Base-by-base conservation (phyloP, 495 filamentous ascomycete genomes). In the Aspergillus coremiiformis region DNA sequence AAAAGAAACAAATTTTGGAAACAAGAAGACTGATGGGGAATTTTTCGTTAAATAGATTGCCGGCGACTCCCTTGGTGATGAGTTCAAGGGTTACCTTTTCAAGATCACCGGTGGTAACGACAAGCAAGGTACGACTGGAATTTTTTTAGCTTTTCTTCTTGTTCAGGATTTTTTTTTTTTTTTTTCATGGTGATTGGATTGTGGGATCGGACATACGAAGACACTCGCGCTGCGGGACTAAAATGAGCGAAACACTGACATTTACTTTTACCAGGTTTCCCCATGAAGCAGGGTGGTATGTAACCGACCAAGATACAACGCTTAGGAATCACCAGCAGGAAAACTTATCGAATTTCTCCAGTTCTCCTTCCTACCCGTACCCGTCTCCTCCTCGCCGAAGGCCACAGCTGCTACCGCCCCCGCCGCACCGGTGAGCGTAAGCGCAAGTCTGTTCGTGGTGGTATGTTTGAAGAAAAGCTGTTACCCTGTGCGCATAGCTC, bases 101-200 rank as follows among this genome's bases (percentile, higher is more conserved):
- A 87, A 84, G 70, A 96, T 98, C 78, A 98, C 93, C 66, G 93
- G 93, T 70, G 93, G 94, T 73, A 98, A 98, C 85, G 93, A 98
- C 87, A 98, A 98, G 87, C 93, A 98, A 80, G 93, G 71, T 74
- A 72, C 62, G 71, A 32, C 39, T 51, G 35, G 59, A 53, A 35
- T 23, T 35, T 44, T 21, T 41, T 32, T 27, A 39, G 44, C 3
- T 46, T 26, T 19, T 35, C 21, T 49, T 33, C n/a, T 14, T 22
- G 6, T 17, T 29, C 42, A 51, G 53, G 22, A 11, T 30, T 47
- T 30, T 49, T 29, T 29, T 47, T n/a, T n/a, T n/a, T n/a, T n/a
- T n/a, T 26, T 29, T 14, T n/a, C n/a, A n/a, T n/a, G n/a, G n/a
- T n/a, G n/a, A n/a, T n/a, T n/a, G n/a, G 15, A 41, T 21, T 21